Percentiles rank a stretch among this genome's conserved stretches.
These are phyloP conservation scores for Omphalotus guepiniiformis DNA, from an alignment of 768 basidiomycete genomes.

Conservation along the genomic window DNA sequence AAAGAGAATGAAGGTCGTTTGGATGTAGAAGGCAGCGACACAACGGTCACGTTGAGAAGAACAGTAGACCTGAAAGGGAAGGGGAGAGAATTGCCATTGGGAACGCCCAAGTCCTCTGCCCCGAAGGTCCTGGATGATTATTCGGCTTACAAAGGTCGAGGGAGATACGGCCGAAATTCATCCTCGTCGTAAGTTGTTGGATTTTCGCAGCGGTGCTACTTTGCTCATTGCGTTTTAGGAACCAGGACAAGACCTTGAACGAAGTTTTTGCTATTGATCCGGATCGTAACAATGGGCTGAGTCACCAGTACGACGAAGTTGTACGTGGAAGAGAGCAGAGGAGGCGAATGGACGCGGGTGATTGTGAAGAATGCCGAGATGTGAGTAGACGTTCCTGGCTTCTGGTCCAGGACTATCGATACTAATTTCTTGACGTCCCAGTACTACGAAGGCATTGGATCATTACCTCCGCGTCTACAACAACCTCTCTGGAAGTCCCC, in stretches of 20 bases:
- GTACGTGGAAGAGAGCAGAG: slow-evolving; percentile 65
- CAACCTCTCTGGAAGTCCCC: slow-evolving; percentile 76
- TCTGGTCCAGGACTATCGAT: slow-evolving; percentile 8
- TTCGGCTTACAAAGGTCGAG: slow-evolving; percentile 51
- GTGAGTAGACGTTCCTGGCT: slow-evolving; percentile 50
- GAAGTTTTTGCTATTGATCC: slow-evolving; percentile 64
- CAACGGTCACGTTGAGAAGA: neutral
- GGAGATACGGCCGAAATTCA: slow-evolving; percentile 41
- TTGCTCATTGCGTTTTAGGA: slow-evolving; percentile 13
- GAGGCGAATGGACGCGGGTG: slow-evolving; percentile 62
- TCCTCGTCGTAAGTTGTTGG: neutral
- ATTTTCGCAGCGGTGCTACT: neutral
- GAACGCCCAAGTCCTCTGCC: slow-evolving; percentile 2
- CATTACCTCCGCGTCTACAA: slow-evolving; percentile 60
- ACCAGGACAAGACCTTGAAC: slow-evolving; percentile 48
- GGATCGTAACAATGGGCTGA: slow-evolving; percentile 56
- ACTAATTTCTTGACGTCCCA: slow-evolving; percentile 23
- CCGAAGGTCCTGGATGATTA: slow-evolving; percentile 32
- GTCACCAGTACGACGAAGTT: slow-evolving; percentile 72
- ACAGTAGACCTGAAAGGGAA: neutral
- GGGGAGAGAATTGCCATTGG: neutral
- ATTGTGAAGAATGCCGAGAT: slow-evolving; percentile 80
- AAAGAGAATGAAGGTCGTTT: neutral
- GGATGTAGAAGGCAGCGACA: neutral
- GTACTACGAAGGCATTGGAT: slow-evolving; percentile 79